A percentile compares a stretch with the other conserved stretches of the same genome.
Evolutionary conservation across 2,329 filamentous ascomycete species (phyloP).

Genomic region (Macrophomina tecta): DNA sequence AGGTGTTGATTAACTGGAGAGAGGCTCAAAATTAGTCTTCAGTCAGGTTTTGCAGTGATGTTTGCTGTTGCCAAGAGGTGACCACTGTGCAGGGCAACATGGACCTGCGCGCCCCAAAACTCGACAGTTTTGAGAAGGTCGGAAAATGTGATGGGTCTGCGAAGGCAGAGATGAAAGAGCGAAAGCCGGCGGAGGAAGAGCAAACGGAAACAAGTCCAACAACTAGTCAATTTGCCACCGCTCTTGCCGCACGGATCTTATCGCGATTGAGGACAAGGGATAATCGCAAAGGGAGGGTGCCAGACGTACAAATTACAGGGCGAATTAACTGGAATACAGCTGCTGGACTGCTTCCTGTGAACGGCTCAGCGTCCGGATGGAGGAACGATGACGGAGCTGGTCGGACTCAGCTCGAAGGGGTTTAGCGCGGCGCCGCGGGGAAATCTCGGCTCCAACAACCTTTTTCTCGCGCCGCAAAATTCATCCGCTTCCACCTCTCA

Average conservation of each 20-base stretch:
- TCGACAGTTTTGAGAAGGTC: no score
- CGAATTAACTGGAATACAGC: background rate
- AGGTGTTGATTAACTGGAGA: background rate
- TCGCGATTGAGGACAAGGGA: background rate
- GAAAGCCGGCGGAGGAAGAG: background rate
- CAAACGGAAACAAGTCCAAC: background rate
- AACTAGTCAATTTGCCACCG: background rate
- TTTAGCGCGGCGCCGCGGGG: conserved; percentile 10
- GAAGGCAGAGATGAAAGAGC: no score
- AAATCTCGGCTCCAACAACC: background rate
- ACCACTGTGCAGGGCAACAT: background rate
- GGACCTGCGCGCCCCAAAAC: no score
- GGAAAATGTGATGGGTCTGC: no score
- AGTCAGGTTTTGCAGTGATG: background rate
- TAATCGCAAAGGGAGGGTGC: background rate
- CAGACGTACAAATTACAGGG: background rate
- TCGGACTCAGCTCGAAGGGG: background rate
- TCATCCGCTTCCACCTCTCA: conserved; percentile 10
- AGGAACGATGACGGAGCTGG: conserved; percentile 3
- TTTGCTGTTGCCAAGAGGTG: background rate
- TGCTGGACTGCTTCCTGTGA: background rate
- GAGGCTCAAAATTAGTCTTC: background rate
- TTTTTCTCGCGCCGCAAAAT: conserved; percentile 25
- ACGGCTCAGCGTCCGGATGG: background rate
- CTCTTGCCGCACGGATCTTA: background rate